Percentiles rank a stretch among this genome's conserved stretches.
phyloP scores from a whole-genome alignment of 2,329 filamentous ascomycete species.

The Hymenoscyphus albidus region DNA sequence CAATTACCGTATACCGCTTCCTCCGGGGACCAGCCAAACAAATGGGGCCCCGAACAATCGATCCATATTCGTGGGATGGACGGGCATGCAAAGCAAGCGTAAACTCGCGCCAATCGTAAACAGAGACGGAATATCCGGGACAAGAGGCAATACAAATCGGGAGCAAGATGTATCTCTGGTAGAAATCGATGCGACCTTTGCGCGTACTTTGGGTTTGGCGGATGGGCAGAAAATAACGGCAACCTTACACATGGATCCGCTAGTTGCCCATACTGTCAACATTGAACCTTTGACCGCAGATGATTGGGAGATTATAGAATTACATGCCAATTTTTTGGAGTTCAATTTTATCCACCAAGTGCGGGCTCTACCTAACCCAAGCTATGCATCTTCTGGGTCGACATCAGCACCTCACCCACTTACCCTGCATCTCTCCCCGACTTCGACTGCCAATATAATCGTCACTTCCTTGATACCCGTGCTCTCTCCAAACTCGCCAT shows the following conservation, averaged over 20 bases:
- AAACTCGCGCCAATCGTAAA: slow-evolving; percentile 69
- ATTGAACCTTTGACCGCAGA: slow-evolving; percentile 94
- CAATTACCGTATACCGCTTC: slow-evolving; percentile 61
- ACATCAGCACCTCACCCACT: slow-evolving; percentile 67
- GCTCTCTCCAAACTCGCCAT: slow-evolving; percentile 63
- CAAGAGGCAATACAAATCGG: slow-evolving; percentile 51
- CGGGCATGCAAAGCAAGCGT: slow-evolving; percentile 92
- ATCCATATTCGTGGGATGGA: slow-evolving; percentile 91
- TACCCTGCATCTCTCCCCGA: slow-evolving; percentile 89
- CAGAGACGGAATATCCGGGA: slow-evolving; percentile 65
- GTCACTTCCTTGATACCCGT: slow-evolving; percentile 79
- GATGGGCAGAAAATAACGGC: slow-evolving; percentile 76
- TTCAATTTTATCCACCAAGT: slow-evolving; percentile 91
- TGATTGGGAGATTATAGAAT: slow-evolving; percentile 98
- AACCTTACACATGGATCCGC: slow-evolving; percentile 81
- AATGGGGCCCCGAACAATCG: slow-evolving; percentile 50
- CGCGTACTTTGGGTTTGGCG: slow-evolving; percentile 67
- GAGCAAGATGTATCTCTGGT: slow-evolving; percentile 76
- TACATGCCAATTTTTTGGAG: slow-evolving; percentile 93
- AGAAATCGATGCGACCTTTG: slow-evolving; percentile 85
- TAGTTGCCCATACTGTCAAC: slow-evolving; percentile 87
- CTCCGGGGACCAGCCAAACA: slow-evolving; percentile 44
- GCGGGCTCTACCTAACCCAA: slow-evolving; percentile 84
- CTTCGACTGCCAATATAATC: slow-evolving; percentile 88
- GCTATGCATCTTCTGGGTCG: slow-evolving; percentile 52